Evolutionary conservation across 352 stramenopile genomes (phyloP).

Genomic region (Pythium angustatum): DNA sequence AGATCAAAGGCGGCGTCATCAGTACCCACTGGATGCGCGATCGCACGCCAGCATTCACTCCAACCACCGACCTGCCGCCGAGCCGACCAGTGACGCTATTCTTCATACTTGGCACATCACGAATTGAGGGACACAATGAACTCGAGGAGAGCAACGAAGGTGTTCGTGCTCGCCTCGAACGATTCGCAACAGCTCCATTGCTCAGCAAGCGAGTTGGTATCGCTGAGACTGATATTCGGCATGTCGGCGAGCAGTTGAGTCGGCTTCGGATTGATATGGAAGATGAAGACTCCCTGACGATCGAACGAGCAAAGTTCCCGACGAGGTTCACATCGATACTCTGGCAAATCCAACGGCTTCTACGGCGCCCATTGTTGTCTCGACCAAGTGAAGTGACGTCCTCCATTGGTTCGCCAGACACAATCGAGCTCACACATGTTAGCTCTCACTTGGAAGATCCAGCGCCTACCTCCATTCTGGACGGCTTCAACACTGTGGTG

Average conservation of each 20-base stretch:
- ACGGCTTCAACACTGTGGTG: conserved; percentile 56
- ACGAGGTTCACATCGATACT: conserved; percentile 35
- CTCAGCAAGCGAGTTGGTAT: conserved; percentile 52
- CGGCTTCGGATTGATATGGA: conserved; percentile 60
- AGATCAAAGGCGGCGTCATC: conserved; percentile 61
- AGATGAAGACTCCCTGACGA: conserved; percentile 59
- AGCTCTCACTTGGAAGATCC: neutral
- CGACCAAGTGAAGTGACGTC: neutral
- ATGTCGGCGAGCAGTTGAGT: conserved; percentile 41
- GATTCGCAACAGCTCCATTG: conserved; percentile 49
- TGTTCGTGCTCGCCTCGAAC: conserved; percentile 40
- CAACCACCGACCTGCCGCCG: neutral
- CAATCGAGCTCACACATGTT: neutral
- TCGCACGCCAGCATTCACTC: conserved; percentile 47
- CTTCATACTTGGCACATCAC: conserved; percentile 57
- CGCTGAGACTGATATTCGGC: conserved; percentile 30
- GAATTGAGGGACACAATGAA: neutral
- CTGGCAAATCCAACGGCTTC: conserved; percentile 40
- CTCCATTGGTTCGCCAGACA: neutral
- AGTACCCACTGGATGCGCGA: conserved; percentile 62
- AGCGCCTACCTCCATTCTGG: conserved; percentile 9
- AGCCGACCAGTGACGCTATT: conserved; percentile 39
- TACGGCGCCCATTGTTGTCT: conserved; percentile 19
- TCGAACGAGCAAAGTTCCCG: conserved; percentile 41
- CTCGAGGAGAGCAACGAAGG: conserved; percentile 20